Evolutionary conservation across 768 basidiomycete species (phyloP), one percentile per base, ranked within the genome.

Genomic region (Lactarius evosmus): DNA sequence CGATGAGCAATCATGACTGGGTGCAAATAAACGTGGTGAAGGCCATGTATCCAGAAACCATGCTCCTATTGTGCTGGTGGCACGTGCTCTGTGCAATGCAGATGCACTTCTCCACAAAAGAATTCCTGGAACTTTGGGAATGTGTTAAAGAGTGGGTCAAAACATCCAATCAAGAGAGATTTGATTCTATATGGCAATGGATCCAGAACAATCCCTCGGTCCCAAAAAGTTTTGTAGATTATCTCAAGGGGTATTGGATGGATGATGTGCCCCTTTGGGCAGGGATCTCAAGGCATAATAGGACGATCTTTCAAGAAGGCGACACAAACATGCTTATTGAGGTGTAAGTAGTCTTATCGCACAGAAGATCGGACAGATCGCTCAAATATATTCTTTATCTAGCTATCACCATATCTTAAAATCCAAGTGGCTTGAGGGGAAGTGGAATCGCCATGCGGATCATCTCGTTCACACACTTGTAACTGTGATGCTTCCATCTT

Each of bases 291-390:
- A 33, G 33, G 25, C 19, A 52, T 6, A 8, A 34, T 7, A 17
- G 59, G 6, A 34, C 19, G 4, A 52, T 60, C 44, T 51, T 36
- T 22, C 32, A 60, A 25, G 59, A 60, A 33, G 29, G 59, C 1
- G 59, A 60, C 19, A 60, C 60, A 38, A 61, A 61, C 14, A 61
- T 61, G 60, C 34, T 54, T 17, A 27, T 61, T 9, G 60, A 61
- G 41, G 36, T 7, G 53, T 61, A 55, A 38, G 40, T 54, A 27
- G 0, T 30, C n/a, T 51, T 51, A 51, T 51, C 50, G 12, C 27
- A 19, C 12, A 11, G 16, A 16, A 2, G 7, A 27, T 34, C 16
- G 0, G 14, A 7, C 3, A 14, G 16, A 52, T 60, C 34, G 14
- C 33, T n/a, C 44, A 51, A 27, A 29, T 25, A 19, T 25, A 19